A percentile compares a stretch with the other conserved stretches of the same genome.
phyloP scores from a whole-genome alignment of 108 stramenopile genomes.

The Cyclotella kingstonii region DNA sequence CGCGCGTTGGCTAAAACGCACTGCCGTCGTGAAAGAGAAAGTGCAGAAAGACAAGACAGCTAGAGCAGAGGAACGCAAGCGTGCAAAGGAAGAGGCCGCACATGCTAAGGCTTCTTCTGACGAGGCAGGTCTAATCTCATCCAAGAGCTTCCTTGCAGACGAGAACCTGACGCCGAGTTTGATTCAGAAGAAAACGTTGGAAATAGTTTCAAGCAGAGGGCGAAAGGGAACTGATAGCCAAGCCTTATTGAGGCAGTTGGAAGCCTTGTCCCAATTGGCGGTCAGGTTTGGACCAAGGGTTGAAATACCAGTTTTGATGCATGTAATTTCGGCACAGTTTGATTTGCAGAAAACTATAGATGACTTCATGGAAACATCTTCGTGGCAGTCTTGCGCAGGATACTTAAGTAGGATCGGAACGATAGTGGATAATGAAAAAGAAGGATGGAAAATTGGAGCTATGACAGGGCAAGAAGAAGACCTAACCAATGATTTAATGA shows the following conservation, averaged over 20 bases:
- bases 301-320: constrained; percentile 95
- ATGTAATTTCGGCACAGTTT: constrained; percentile 92
- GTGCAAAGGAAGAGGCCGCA: constrained; percentile 42
- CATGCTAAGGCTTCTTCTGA: constrained; percentile 15
- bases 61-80: constrained; percentile 45
- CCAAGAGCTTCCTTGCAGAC: constrained; percentile 61
- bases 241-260: constrained; percentile 78
- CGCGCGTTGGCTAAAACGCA: constrained; percentile 95
- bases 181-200: constrained; percentile 76
- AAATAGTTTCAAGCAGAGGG: constrained; percentile 87
- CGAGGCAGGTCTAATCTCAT: constrained; percentile 39
- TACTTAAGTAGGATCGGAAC: constrained; percentile 75
- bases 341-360: constrained; percentile 93
- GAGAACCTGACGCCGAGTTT: constrained; percentile 69
- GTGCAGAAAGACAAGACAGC: constrained; percentile 72
- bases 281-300: constrained; percentile 84
- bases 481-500: constrained; percentile 61
- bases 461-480: constrained; percentile 66
- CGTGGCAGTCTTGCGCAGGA: constrained; percentile 88
- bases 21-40: constrained; percentile 72
- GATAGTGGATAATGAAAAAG: constrained; percentile 70
- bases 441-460: constrained; percentile 55
- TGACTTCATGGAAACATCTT: constrained; percentile 93
- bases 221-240: constrained; percentile 83
- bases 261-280: constrained; percentile 78